phyloP scores from a whole-genome alignment of 345 rosid genomes.

The Syzygium grande region DNA sequence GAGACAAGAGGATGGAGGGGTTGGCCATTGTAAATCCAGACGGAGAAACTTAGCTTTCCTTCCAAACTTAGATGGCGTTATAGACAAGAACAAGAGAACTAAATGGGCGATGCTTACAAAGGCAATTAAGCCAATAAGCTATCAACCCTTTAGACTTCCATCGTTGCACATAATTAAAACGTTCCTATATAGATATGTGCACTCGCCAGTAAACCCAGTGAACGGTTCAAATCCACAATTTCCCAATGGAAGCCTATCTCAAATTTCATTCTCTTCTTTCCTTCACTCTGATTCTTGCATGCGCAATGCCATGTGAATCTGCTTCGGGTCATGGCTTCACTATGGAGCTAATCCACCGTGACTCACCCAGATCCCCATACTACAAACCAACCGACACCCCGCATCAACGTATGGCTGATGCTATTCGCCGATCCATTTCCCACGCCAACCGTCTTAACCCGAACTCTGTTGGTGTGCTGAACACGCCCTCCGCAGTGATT shows the following conservation, averaged over 20 bases:
- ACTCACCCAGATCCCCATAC: conserved; percentile 20
- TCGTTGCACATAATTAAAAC: too few species aligned
- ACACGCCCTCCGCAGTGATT: not conserved
- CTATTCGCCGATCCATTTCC: not conserved
- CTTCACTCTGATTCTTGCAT: not conserved
- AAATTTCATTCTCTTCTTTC: too few species aligned
- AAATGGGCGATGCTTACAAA: too few species aligned
- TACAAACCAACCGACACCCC: conserved; percentile 9
- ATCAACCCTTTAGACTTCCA: too few species aligned
- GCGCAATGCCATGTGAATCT: not conserved
- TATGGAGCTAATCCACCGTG: conserved; percentile 17
- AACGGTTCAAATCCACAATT: too few species aligned
- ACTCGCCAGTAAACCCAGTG: not conserved
- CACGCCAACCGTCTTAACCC: not conserved
- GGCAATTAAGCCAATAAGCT: too few species aligned
- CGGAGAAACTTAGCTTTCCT: too few species aligned
- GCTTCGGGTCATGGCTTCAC: conserved; percentile 7
- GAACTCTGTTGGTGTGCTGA: not conserved
- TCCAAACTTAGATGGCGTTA: too few species aligned
- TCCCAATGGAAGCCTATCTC: not conserved
- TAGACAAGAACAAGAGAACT: too few species aligned
- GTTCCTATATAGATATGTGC: not conserved
- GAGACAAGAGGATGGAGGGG: too few species aligned
- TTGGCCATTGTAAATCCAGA: too few species aligned
- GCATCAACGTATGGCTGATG: not conserved